phyloP scores from a whole-genome alignment of 164 flowering plant species.

The Sedum album region DNA sequence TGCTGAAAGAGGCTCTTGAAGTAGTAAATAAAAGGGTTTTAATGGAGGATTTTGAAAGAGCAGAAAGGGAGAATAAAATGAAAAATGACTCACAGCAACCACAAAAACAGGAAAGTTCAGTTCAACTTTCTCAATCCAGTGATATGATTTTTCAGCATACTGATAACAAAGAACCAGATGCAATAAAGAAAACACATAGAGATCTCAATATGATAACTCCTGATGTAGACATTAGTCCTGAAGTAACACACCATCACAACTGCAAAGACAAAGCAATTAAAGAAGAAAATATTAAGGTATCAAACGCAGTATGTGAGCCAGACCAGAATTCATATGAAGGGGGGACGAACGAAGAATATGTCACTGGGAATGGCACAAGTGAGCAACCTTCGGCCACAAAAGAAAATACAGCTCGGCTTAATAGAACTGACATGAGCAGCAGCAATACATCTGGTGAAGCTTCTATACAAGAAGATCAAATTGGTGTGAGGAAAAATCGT shows the following conservation, averaged over 20 bases:
- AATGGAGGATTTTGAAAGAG: constrained; percentile 12
- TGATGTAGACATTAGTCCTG: background rate
- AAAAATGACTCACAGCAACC: background rate
- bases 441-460: background rate
- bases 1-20: constrained; percentile 14
- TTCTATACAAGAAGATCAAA: background rate
- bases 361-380: background rate
- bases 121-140: background rate
- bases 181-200: background rate
- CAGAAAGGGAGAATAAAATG: constrained; percentile 3
- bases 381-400: background rate
- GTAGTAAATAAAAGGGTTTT: constrained; percentile 7
- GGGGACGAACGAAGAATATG: background rate
- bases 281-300: background rate
- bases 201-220: background rate
- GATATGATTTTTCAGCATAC: background rate
- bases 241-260: background rate
- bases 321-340: background rate
- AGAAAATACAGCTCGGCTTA: background rate
- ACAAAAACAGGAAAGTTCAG: background rate
- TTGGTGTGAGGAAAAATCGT: background rate
- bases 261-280: background rate
- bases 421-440: background rate
- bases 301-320: background rate
- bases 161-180: background rate